Evolutionary conservation across 2,329 filamentous ascomycete genomes (phyloP).

Genomic region (Lachnellula occidentalis): DNA sequence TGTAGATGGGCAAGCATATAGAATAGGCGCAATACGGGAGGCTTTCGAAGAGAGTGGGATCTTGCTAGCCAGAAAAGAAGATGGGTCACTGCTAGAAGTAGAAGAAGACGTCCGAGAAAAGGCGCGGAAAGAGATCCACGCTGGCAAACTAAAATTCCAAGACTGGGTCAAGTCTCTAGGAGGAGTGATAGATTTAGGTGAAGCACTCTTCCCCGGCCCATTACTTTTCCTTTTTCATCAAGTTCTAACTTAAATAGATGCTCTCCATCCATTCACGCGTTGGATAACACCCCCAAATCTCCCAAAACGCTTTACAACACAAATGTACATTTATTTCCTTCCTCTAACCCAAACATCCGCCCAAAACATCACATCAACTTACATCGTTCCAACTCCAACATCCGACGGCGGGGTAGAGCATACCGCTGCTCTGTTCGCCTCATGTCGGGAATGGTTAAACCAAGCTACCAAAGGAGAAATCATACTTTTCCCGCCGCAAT

Average conservation of each 20-base stretch:
- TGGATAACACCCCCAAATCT: conserved; percentile 80
- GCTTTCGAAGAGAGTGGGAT: conserved; percentile 95
- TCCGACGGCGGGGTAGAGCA: conserved; percentile 61
- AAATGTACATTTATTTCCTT: conserved; percentile 94
- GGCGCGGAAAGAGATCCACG: conserved; percentile 65
- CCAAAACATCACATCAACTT: conserved; percentile 20
- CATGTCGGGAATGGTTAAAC: conserved; percentile 62
- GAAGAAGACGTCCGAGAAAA: conserved; percentile 53
- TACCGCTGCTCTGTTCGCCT: conserved; percentile 73
- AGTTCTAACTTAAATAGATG: conserved; percentile 37
- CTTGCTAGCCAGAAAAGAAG: conserved; percentile 49
- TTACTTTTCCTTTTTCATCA: neutral
- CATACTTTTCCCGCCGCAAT: conserved; percentile 87
- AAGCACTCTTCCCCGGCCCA: neutral
- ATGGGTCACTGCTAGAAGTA: conserved; percentile 54
- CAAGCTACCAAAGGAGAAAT: conserved; percentile 60
- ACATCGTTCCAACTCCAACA: conserved; percentile 49
- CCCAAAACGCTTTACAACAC: conserved; percentile 79
- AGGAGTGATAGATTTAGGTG: conserved; percentile 61
- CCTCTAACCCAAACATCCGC: conserved; percentile 43
- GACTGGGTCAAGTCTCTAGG: conserved; percentile 57
- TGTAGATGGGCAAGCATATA: conserved; percentile 65
- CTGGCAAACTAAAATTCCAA: conserved; percentile 56
- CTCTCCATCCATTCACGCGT: conserved; percentile 75
- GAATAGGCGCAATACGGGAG: conserved; percentile 81